phyloP scores from a whole-genome alignment of 1,284 basidiomycete genomes.

The Spongispora temasekensis region DNA sequence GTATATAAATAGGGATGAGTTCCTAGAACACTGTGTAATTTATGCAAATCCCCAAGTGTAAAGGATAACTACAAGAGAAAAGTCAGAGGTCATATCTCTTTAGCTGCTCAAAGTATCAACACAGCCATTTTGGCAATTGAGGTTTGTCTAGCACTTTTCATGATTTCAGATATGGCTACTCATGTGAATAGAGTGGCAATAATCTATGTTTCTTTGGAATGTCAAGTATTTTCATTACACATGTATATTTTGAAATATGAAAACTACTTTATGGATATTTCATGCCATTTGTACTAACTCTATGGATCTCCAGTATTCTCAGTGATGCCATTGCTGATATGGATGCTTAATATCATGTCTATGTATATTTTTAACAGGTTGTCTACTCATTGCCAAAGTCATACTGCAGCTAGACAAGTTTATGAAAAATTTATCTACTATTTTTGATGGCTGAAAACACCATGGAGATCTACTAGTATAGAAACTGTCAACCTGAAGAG shows the following conservation, averaged over 20 bases:
- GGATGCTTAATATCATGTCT: not conserved
- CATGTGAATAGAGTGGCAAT: too few species aligned
- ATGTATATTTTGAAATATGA: not conserved
- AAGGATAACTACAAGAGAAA: too few species aligned
- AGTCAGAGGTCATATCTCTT: too few species aligned
- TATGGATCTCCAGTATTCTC: not conserved
- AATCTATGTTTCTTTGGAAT: not conserved
- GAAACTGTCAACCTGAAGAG: not conserved
- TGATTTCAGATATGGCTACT: too few species aligned
- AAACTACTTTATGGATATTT: not conserved
- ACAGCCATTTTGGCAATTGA: not conserved
- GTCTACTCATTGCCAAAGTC: not conserved
- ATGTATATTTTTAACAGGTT: not conserved
- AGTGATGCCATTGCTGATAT: not conserved
- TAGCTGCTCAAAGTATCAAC: not conserved
- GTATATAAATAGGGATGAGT: not conserved
- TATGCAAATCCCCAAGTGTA: not conserved
- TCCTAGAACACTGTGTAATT: not conserved
- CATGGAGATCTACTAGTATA: not conserved
- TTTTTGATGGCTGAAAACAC: not conserved
- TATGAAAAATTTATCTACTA: not conserved
- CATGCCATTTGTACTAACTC: not conserved
- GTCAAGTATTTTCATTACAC: not conserved
- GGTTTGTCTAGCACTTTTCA: too few species aligned
- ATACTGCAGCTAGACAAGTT: not conserved